These are phyloP conservation scores for Brassica incana DNA, from an alignment of 345 rosid species.

Conservation along the genomic window DNA sequence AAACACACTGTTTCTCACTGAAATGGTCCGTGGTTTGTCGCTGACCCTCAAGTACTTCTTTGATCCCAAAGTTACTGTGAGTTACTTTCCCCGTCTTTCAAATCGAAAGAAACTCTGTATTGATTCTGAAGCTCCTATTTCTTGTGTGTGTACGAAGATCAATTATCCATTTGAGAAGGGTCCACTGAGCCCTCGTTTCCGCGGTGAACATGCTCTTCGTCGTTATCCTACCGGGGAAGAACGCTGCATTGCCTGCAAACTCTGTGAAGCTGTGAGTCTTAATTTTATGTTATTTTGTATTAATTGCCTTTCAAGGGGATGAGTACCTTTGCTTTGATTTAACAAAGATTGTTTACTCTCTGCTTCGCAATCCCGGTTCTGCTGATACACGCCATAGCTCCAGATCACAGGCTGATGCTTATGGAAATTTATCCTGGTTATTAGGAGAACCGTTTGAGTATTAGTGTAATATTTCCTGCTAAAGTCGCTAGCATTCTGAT, in stretches of 20 bases:
- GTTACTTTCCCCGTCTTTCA: constrained; percentile 33
- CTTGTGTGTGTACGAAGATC: constrained; percentile 55
- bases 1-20: constrained; percentile 88
- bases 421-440: not conserved
- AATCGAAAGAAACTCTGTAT: not conserved
- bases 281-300: not conserved
- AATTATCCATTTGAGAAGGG: constrained; percentile 99
- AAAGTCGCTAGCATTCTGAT: not conserved
- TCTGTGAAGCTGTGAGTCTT: constrained; percentile 92
- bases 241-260: constrained; percentile 99
- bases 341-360: constrained; percentile 3
- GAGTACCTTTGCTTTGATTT: not conserved
- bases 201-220: constrained; percentile 96
- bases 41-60: constrained; percentile 96
- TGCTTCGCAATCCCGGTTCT: not conserved
- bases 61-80: constrained; percentile 88
- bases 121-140: constrained; percentile 4
- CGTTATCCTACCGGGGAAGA: constrained; percentile 95
- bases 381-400: not conserved
- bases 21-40: constrained; percentile 86
- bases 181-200: constrained; percentile 95
- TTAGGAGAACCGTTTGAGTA: not conserved
- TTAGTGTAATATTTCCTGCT: not conserved
- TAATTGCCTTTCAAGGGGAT: constrained; percentile 2
- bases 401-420: too few species aligned